These are phyloP conservation scores for Pistacia atlantica DNA, from an alignment of 345 rosid genomes.

Conservation along the genomic window DNA sequence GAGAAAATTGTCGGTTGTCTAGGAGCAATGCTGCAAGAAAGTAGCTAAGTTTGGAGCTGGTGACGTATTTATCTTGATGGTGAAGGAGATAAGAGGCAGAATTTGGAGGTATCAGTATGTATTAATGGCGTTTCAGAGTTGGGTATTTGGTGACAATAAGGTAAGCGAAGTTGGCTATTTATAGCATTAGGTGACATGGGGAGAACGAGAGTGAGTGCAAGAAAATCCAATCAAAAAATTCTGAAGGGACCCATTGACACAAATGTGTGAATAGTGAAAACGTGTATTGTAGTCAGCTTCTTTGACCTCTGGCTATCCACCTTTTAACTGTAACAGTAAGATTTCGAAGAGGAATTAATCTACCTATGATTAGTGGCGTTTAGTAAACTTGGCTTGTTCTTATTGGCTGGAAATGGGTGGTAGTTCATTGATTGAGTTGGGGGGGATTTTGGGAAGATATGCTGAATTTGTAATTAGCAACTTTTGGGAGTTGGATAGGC, in stretches of 20 bases:
- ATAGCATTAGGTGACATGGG: neutral
- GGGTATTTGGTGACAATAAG: neutral
- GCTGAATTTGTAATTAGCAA: neutral
- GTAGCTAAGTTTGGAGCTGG: constrained; percentile 11
- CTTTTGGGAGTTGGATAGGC: neutral
- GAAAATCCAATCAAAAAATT: neutral
- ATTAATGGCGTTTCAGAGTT: neutral
- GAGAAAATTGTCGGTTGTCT: neutral
- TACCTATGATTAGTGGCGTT: neutral
- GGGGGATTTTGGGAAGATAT: constrained; percentile 18
- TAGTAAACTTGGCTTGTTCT: neutral
- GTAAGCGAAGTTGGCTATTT: neutral
- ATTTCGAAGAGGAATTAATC: neutral
- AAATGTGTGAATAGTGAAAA: neutral
- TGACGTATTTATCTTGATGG: neutral
- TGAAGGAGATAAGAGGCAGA: neutral
- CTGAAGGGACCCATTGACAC: neutral
- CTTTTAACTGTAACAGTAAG: neutral
- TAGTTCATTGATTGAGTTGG: constrained; percentile 7
- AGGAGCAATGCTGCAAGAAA: neutral
- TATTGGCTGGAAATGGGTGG: constrained; percentile 3
- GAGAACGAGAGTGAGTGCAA: neutral
- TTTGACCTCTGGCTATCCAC: constrained; percentile 5
- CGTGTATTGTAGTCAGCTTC: neutral
- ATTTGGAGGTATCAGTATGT: constrained; percentile 2